Conservation (phyloP, 2,329 filamentous ascomycete species). For the Penicillium sp. region DNA sequence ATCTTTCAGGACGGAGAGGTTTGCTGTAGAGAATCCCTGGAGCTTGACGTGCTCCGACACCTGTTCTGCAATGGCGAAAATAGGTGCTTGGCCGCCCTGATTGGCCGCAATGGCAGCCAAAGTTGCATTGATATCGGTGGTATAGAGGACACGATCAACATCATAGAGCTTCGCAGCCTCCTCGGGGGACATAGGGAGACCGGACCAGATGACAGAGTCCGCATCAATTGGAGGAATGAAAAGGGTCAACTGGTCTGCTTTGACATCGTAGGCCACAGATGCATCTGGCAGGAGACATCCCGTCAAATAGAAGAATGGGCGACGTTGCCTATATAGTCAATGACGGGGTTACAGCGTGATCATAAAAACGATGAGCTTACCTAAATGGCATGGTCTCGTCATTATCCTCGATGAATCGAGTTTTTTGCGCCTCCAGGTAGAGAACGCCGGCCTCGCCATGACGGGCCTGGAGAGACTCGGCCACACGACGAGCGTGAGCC, state of each 20-base stretch:
- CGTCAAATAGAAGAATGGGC: slow-evolving; percentile 92
- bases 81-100: slow-evolving; percentile 47
- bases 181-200: slow-evolving; percentile 72
- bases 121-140: slow-evolving; percentile 72
- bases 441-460: slow-evolving; percentile 70
- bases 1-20: slow-evolving; percentile 60
- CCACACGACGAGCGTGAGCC: slow-evolving; percentile 79
- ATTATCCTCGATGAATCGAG: slow-evolving; percentile 81
- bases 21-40: slow-evolving; percentile 65
- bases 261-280: slow-evolving; percentile 77
- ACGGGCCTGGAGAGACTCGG: slow-evolving; percentile 66
- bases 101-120: slow-evolving; percentile 52
- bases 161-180: slow-evolving; percentile 78
- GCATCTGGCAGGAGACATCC: slow-evolving; percentile 81
- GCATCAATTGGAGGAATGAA: slow-evolving; percentile 87
- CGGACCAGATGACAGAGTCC: slow-evolving; percentile 91
- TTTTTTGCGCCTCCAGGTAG: slow-evolving; percentile 84
- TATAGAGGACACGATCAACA: slow-evolving; percentile 73
- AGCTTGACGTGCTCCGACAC: slow-evolving; percentile 72
- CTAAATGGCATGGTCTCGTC: slow-evolving; percentile 80
- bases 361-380: slow-evolving; percentile 42
- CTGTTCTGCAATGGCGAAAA: slow-evolving; percentile 78
- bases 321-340: slow-evolving; percentile 65
- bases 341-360: not conserved
- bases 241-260: slow-evolving; percentile 70